Conservation (phyloP, 805 yeast genomes). For the Blastobotrys peoriensis region DNA sequence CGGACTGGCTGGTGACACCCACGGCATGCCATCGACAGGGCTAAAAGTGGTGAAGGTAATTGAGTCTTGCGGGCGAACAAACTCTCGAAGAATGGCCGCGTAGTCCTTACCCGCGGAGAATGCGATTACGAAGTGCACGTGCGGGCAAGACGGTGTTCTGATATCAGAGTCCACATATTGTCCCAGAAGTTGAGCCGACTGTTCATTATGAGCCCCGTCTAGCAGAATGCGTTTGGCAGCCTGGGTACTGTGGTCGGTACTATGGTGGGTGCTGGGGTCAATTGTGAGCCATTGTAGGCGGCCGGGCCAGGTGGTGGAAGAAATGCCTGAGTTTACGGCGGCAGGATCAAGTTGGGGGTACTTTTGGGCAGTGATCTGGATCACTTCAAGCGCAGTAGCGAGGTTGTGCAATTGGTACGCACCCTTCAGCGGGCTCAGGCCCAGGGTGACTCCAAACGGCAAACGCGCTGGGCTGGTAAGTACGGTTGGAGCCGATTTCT, state of each 20-base stretch:
- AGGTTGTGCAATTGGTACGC: slow-evolving; percentile 66
- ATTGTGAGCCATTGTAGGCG: slow-evolving; percentile 54
- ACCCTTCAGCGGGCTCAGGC: slow-evolving; percentile 57
- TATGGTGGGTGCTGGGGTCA: background rate
- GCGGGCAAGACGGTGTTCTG: slow-evolving; percentile 8
- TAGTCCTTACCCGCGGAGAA: slow-evolving; percentile 69
- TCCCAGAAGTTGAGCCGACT: slow-evolving; percentile 71
- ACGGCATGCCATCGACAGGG: slow-evolving; percentile 85
- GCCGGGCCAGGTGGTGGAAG: slow-evolving; percentile 74
- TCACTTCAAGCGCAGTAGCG: slow-evolving; percentile 56
- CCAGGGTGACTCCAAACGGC: slow-evolving; percentile 4
- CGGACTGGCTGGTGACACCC: slow-evolving; percentile 56
- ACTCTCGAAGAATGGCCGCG: slow-evolving; percentile 42
- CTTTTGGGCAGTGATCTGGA: slow-evolving; percentile 31
- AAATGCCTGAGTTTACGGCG: slow-evolving; percentile 46
- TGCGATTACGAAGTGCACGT: slow-evolving; percentile 50
- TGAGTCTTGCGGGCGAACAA: slow-evolving; percentile 47
- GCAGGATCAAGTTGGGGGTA: slow-evolving; percentile 27
- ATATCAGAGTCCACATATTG: slow-evolving; percentile 39
- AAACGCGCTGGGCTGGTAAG: slow-evolving; percentile 6
- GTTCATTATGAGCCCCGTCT: slow-evolving; percentile 92
- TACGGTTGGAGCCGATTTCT: slow-evolving; percentile 1
- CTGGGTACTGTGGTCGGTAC: too few relatives aligned
- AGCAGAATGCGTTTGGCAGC: slow-evolving; percentile 40
- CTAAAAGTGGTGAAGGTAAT: slow-evolving; percentile 62